These are phyloP conservation scores for Aureobasidium leucospermi DNA, from an alignment of 2,329 filamentous ascomycete species.

Conservation along the genomic window DNA sequence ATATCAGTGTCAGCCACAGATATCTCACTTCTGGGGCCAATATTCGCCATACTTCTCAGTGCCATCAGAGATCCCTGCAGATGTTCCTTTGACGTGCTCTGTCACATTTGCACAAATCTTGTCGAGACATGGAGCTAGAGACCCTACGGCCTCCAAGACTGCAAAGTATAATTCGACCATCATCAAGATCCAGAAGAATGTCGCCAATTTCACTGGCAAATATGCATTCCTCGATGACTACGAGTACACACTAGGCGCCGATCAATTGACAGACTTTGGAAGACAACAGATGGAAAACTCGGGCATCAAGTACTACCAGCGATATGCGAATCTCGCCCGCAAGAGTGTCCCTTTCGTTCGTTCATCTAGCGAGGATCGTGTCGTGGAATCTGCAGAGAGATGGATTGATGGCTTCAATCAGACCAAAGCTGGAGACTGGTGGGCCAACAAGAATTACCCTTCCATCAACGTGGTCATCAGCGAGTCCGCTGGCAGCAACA, in stretches of 20 bases:
- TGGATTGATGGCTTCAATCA: conserved; percentile 69
- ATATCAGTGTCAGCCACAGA: conserved; percentile 55
- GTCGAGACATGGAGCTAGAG: conserved; percentile 76
- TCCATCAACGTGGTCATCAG: conserved; percentile 60
- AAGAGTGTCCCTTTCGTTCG: conserved; percentile 61
- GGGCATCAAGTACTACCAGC: conserved; percentile 65
- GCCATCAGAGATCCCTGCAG: conserved; percentile 54
- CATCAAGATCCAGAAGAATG: conserved; percentile 54
- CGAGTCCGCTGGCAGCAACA: conserved; percentile 62
- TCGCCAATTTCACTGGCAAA: conserved; percentile 35
- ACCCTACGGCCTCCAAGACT: conserved; percentile 65
- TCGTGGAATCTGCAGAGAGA: conserved; percentile 65
- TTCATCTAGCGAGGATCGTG: conserved; percentile 61
- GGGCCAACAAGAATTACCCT: conserved; percentile 39
- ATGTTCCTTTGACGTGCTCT: conserved; percentile 59
- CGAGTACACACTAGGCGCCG: conserved; percentile 61
- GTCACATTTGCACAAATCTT: conserved; percentile 75
- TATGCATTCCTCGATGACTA: conserved; percentile 68
- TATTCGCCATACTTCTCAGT: conserved; percentile 81
- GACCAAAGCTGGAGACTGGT: conserved; percentile 40
- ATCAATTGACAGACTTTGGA: conserved; percentile 63
- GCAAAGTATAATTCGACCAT: conserved; percentile 57
- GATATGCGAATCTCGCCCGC: conserved; percentile 59
- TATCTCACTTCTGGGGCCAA: conserved; percentile 72
- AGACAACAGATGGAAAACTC: conserved; percentile 65